Conservation (phyloP, 371 early-diverging fungal species). For the Gilbertella persicaria region DNA sequence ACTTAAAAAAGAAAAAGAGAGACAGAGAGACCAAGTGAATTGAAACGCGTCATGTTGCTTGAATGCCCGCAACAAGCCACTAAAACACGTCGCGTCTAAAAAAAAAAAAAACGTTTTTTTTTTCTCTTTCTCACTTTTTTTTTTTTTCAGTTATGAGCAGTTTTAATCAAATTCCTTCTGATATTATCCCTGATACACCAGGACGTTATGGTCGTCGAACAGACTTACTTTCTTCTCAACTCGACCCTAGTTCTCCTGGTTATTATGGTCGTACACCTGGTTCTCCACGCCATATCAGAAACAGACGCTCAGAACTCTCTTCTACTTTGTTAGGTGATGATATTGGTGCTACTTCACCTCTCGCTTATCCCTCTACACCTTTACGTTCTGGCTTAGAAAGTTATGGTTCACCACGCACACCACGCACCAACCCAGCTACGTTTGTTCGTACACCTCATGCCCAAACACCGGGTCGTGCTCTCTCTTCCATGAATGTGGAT, state of each 20-base stretch:
- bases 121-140: conserved; percentile 1
- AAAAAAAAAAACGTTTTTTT: conserved; percentile 6
- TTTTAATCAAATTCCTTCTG: conserved; percentile 22
- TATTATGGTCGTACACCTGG: conserved; percentile 37
- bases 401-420: conserved; percentile 37
- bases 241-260: conserved; percentile 31
- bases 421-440: conserved; percentile 25
- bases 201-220: conserved; percentile 26
- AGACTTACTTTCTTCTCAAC: conserved; percentile 24
- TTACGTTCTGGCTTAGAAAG: conserved; percentile 20
- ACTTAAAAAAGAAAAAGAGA: conserved; percentile 2
- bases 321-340: conserved; percentile 42
- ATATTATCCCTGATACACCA: conserved; percentile 30
- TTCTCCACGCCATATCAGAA: conserved; percentile 33
- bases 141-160: conserved; percentile 15
- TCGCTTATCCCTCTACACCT: conserved; percentile 49
- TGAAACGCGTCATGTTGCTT: background rate
- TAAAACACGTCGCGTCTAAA: conserved; percentile 16
- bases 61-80: conserved; percentile 1
- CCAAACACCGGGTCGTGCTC: conserved; percentile 22
- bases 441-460: conserved; percentile 45
- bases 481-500: conserved; percentile 23
- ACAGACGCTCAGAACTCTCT: conserved; percentile 45
- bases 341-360: conserved; percentile 36
- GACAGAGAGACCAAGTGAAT: background rate